Conservation (phyloP, 257 asterid species). For the Misopates orontium region DNA sequence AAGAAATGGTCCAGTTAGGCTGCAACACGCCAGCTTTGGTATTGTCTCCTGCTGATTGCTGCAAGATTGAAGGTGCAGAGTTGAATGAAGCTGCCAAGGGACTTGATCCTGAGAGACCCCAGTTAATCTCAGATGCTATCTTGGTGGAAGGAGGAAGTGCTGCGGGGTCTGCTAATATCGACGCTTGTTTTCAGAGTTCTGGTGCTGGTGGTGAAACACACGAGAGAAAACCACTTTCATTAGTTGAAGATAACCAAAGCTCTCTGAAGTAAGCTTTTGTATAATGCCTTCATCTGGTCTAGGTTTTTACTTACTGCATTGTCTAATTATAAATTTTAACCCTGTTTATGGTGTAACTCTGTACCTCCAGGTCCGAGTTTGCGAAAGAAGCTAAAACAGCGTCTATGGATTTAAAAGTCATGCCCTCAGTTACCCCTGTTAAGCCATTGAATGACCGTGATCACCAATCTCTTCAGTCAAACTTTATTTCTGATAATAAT, state of each 20-base stretch:
- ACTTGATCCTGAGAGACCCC: conserved; percentile 36
- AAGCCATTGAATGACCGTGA: conserved; percentile 36
- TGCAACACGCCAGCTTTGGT: conserved; percentile 28
- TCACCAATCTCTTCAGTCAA: conserved; percentile 37
- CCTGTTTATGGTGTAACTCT: conserved; percentile 14
- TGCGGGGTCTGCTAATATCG: conserved; percentile 34
- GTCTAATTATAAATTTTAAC: conserved; percentile 4
- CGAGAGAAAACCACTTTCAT: conserved; percentile 28
- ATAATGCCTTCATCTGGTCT: background rate
- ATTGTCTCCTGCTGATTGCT: conserved; percentile 28
- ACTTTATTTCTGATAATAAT: conserved; percentile 41
- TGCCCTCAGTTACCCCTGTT: conserved; percentile 39
- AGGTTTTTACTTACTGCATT: conserved; percentile 5
- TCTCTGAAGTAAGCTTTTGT: conserved; percentile 45
- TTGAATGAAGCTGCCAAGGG: conserved; percentile 37
- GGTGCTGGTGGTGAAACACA: conserved; percentile 38
- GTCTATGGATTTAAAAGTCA: conserved; percentile 36
- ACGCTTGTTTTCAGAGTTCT: conserved; percentile 30
- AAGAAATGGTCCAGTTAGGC: conserved; percentile 28
- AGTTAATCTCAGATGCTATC: conserved; percentile 35
- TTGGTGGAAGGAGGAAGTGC: conserved; percentile 35
- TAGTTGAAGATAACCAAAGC: conserved; percentile 40
- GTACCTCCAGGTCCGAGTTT: conserved; percentile 45
- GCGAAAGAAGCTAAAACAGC: conserved; percentile 39
- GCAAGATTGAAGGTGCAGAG: conserved; percentile 40